Conservation (phyloP, 2,329 filamentous ascomycete species). For the Cytospora mali region DNA sequence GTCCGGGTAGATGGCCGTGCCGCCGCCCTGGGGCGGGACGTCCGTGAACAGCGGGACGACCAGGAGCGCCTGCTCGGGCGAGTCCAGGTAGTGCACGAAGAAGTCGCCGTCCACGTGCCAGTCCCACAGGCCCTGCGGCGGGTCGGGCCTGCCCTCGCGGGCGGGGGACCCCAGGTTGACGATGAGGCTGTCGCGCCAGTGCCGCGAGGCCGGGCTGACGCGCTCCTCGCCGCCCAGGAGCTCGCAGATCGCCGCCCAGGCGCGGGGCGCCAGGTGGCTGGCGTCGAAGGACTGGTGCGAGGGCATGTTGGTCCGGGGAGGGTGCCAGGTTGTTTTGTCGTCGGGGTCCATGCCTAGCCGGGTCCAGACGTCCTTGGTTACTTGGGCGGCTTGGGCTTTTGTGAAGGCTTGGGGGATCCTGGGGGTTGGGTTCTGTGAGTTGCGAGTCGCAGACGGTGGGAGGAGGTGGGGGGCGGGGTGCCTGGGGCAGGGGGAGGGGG, state of each 20-base stretch:
- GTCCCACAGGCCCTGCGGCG: slow-evolving; percentile 54
- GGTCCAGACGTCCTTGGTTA: slow-evolving; percentile 58
- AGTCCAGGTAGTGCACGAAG: slow-evolving; percentile 73
- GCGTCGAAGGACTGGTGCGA: slow-evolving; percentile 57
- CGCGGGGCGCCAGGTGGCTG: slow-evolving; percentile 61
- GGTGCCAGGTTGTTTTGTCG: slow-evolving; percentile 68
- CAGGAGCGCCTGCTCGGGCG: slow-evolving; percentile 67
- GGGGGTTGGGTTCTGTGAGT: slow-evolving; percentile 29
- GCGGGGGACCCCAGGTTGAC: slow-evolving; percentile 66
- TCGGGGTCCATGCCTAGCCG: slow-evolving; percentile 65
- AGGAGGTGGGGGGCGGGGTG: neutral
- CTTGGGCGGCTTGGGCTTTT: slow-evolving; percentile 39
- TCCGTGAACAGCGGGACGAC: slow-evolving; percentile 71
- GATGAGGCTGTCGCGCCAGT: slow-evolving; percentile 70
- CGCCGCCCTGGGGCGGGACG: slow-evolving; percentile 61
- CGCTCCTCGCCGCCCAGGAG: slow-evolving; percentile 65
- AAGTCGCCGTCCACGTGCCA: slow-evolving; percentile 77
- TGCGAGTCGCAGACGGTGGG: neutral
- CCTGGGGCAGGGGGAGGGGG: neutral
- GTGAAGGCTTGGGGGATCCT: slow-evolving; percentile 43
- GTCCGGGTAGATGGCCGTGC: slow-evolving; percentile 64
- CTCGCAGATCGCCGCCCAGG: slow-evolving; percentile 68
- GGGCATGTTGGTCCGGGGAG: slow-evolving; percentile 66
- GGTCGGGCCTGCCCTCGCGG: slow-evolving; percentile 50
- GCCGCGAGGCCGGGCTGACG: slow-evolving; percentile 49